Percentiles rank a stretch among this genome's conserved stretches.
phyloP scores from a whole-genome alignment of 2,329 filamentous ascomycete genomes.

The Trichoderma brevicompactum region DNA sequence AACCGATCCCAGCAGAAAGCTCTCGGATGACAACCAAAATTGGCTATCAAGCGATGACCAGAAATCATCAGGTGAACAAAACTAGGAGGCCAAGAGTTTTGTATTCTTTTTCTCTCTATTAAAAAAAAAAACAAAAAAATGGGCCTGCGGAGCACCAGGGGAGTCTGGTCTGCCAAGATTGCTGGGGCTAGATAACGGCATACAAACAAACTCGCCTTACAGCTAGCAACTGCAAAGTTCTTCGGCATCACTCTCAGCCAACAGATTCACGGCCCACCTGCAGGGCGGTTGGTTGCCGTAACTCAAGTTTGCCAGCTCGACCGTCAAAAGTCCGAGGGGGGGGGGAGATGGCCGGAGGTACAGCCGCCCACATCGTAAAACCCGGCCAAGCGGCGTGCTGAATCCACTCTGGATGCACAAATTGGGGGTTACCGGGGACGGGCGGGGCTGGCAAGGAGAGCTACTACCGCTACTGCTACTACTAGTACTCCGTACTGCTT shows the following conservation, averaged over 20 bases:
- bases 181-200: constrained; percentile 21
- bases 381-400: constrained; percentile 13
- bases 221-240: neutral
- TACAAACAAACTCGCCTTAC: constrained; percentile 3
- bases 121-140: constrained; percentile 7
- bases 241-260: constrained; percentile 10
- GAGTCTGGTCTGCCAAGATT: constrained; percentile 14
- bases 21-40: constrained; percentile 15
- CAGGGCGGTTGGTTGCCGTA: constrained; percentile 14
- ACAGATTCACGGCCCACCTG: constrained; percentile 8
- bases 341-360: constrained; percentile 15
- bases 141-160: constrained; percentile 20
- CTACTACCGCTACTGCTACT: neutral
- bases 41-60: constrained; percentile 15
- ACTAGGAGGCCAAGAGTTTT: constrained; percentile 14
- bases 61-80: neutral
- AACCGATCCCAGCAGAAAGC: neutral
- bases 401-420: constrained; percentile 14
- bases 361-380: constrained; percentile 13
- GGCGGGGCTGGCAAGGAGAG: constrained; percentile 5
- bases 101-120: constrained; percentile 9
- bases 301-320: constrained; percentile 21
- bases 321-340: constrained; percentile 17
- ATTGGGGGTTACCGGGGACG: constrained; percentile 19
- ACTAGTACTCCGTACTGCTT: neutral